These are phyloP conservation scores for Polygonum aviculare DNA, from an alignment of 148 eudicot species.

Conservation along the genomic window DNA sequence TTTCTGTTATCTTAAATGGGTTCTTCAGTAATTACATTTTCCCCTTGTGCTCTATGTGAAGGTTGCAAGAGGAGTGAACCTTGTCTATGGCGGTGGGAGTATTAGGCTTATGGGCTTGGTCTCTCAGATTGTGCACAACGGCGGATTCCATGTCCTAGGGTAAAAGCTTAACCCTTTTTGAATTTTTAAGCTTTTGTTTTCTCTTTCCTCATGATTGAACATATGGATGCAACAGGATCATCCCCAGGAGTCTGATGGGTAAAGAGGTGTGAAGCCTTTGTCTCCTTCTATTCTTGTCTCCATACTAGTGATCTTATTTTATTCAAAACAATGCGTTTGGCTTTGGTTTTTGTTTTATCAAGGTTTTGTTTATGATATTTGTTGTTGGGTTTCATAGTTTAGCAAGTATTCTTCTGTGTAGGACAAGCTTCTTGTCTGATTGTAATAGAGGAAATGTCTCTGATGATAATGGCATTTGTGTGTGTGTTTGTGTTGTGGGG, in stretches of 20 bases:
- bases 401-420: neutral
- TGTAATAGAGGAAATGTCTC: no score
- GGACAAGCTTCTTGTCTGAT: no score
- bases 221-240: no score
- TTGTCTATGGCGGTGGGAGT: constrained; percentile 16
- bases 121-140: constrained; percentile 6
- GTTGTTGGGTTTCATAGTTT: constrained; percentile 6
- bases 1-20: neutral
- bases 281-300: neutral
- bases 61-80: constrained; percentile 12
- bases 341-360: neutral
- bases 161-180: neutral
- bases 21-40: neutral
- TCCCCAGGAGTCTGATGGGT: constrained; percentile 10
- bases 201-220: neutral
- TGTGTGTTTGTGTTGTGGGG: neutral
- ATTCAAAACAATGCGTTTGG: neutral
- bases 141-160: constrained; percentile 16
- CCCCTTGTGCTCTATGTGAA: neutral
- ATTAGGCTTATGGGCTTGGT: constrained; percentile 17
- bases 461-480: no score
- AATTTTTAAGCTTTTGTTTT: neutral
- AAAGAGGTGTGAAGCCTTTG: constrained; percentile 9
- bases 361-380: neutral
- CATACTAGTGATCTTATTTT: neutral